Base-by-base conservation (phyloP, 371 early-diverging fungal genomes). In the Mucor piriformis region DNA sequence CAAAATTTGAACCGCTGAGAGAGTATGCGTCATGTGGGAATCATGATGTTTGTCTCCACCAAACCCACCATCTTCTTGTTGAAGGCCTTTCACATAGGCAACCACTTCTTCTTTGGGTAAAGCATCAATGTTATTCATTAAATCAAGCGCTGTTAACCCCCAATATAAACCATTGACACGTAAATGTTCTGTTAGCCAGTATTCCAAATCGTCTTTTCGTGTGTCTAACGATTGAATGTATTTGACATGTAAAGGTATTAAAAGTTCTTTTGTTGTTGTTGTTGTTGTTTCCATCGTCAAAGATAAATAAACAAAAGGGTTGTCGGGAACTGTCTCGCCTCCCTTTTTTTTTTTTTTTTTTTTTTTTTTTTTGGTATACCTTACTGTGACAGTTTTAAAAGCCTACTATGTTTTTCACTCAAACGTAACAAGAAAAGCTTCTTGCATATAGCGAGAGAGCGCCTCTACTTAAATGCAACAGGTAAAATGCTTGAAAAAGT, bases 1-100 rank as follows among this genome's bases (percentile, higher is more conserved):
- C 16, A 99, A 76, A 6, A 98, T 84, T 66, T 99, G 99, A 16
- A 99, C 77, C 0, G 98, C 98, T 50, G 93, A 92, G 59, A 98
- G 84, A 2, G 99, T 99, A 51, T 92, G 91, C 10, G 94, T 69
- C 13, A 99, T 71, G 70, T 96, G 97, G 12, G 97, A 83, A 64
- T 99, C 98, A 75, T 98, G 98, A 13, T 83, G 85, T 0, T 71
- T 66, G 68, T 88, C 87, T 0, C 95, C 98, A 32, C 97, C 96
- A 78, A 98, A 99, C 0, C 98, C 99, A 64, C 87, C 95, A 63
- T 92, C 84, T 4, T 75, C 61, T 61, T 93, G 87, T 55, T 93
- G 92, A 59, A 96, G 94, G 20, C 83, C 77, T 38, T 86, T 69
- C 15, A 97, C 82, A 64, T 92, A 95, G 4, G 74, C 68, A 10